Conservation (phyloP, 441 rosid genomes). For the Eugenia klotzschiana region DNA sequence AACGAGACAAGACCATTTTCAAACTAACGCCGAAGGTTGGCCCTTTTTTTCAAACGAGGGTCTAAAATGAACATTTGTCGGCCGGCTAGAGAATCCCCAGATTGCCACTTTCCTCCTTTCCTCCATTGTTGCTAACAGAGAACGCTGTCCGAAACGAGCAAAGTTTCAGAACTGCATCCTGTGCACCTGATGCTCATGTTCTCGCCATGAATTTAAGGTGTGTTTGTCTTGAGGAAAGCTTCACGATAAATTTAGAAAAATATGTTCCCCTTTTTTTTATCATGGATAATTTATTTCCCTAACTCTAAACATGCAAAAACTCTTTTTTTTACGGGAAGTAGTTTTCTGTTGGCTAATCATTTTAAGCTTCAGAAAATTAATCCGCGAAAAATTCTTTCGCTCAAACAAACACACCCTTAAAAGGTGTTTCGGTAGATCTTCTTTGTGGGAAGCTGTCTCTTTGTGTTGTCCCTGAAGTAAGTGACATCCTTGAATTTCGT, state of each 20-base stretch:
- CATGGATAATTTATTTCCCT: no score
- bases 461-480: slow-evolving; percentile 88
- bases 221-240: not conserved
- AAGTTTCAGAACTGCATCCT: slow-evolving; percentile 84
- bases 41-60: not conserved
- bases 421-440: slow-evolving; percentile 73
- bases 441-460: slow-evolving; percentile 72
- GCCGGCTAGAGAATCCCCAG: not conserved
- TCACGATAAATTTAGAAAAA: not conserved
- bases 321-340: no score
- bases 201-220: slow-evolving; percentile 57
- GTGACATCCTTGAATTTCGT: slow-evolving; percentile 5
- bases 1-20: not conserved
- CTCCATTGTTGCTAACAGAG: slow-evolving; percentile 17
- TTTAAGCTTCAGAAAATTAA: not conserved
- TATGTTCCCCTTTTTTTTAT: no score
- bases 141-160: slow-evolving; percentile 74
- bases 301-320: not conserved
- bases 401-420: not conserved
- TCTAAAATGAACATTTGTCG: fast-evolving
- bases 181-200: slow-evolving; percentile 95
- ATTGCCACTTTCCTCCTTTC: not conserved
- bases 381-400: no score
- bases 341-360: no score
- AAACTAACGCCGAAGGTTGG: not conserved